phyloP scores from a whole-genome alignment of 1,284 basidiomycete species.

The Sanghuangporus baumii region DNA sequence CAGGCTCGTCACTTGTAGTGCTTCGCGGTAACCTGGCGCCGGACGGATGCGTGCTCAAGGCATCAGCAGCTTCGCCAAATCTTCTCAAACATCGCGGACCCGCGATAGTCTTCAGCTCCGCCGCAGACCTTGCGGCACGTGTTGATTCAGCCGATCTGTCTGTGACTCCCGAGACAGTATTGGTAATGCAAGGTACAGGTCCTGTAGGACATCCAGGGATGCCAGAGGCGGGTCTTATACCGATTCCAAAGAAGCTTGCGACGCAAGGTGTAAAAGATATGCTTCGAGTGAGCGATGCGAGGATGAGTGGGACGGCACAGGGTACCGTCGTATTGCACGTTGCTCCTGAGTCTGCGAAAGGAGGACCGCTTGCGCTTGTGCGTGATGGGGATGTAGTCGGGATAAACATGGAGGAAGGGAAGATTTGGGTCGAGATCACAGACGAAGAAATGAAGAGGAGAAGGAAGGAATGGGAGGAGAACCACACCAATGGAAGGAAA shows the following conservation, averaged over 20 bases:
- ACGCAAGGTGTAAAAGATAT: constrained; percentile 29
- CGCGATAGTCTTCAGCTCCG: constrained; percentile 26
- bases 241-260: constrained; percentile 30
- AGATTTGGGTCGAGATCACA: constrained; percentile 21
- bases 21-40: constrained; percentile 31
- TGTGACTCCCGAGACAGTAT: constrained; percentile 24
- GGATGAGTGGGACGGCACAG: constrained; percentile 31
- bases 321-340: constrained; percentile 31
- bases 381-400: constrained; percentile 28
- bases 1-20: constrained; percentile 25
- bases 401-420: constrained; percentile 26
- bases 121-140: constrained; percentile 25
- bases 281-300: constrained; percentile 29
- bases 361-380: constrained; percentile 30
- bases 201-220: constrained; percentile 31
- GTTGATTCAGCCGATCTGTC: constrained; percentile 27
- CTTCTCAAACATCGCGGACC: constrained; percentile 24
- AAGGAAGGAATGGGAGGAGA: constrained; percentile 19
- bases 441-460: constrained; percentile 23
- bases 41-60: constrained; percentile 27
- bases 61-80: constrained; percentile 24
- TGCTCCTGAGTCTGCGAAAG: constrained; percentile 30
- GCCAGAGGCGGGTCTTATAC: constrained; percentile 31
- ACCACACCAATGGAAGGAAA: neutral
- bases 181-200: constrained; percentile 30